A percentile compares a stretch with the other conserved stretches of the same genome.
Conservation (phyloP, 1,284 basidiomycete species). For the Amylostereum chailletii region DNA sequence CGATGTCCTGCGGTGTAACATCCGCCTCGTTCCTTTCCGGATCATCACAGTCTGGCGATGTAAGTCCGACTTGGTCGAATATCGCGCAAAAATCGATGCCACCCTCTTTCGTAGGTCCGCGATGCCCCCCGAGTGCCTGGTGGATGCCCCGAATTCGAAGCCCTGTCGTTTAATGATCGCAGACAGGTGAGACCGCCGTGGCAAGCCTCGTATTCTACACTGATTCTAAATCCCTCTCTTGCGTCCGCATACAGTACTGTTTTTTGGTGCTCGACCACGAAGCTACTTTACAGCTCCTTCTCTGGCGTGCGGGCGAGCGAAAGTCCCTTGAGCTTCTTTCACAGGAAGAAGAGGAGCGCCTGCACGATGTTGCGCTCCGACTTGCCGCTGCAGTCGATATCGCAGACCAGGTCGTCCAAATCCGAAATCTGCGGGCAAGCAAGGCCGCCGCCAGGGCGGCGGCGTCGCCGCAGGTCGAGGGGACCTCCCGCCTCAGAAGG, state of each 20-base stretch:
- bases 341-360: constrained; percentile 40
- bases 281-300: constrained; percentile 54
- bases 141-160: constrained; percentile 42
- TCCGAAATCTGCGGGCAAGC: constrained; percentile 28
- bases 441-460: background rate
- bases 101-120: too few species aligned
- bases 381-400: constrained; percentile 50
- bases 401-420: constrained; percentile 51
- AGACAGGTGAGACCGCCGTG: constrained; percentile 34
- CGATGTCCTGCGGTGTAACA: too few species aligned
- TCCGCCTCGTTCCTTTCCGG: too few species aligned
- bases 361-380: constrained; percentile 40
- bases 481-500: too few species aligned
- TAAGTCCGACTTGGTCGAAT: too few species aligned
- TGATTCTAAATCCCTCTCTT: too few species aligned
- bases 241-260: constrained; percentile 44
- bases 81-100: too few species aligned
- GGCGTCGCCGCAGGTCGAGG: too few species aligned
- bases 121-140: too few species aligned
- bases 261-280: constrained; percentile 61
- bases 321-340: constrained; percentile 36
- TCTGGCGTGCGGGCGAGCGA: constrained; percentile 59
- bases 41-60: too few species aligned
- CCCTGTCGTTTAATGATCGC: constrained; percentile 44
- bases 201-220: too few species aligned